Conservation (phyloP, 1,139 yeast species). For the Candida buenavistaensis region DNA sequence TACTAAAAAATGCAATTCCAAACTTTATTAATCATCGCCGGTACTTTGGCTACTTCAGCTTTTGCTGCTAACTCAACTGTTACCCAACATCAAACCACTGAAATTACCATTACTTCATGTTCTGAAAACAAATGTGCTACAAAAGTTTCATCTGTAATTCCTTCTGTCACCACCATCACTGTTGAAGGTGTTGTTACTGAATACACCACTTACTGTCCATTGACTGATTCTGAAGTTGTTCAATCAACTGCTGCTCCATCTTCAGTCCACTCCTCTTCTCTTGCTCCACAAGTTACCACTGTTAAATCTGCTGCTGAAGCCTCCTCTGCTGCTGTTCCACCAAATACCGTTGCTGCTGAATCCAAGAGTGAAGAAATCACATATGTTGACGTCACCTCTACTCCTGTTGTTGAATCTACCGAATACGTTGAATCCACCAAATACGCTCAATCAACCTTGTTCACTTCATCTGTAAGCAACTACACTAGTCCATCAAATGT, state of each 20-base stretch:
- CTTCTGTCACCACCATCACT: conserved; percentile 41
- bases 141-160: conserved; percentile 22
- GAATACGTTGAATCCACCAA: conserved; percentile 17
- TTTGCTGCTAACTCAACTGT: conserved; percentile 24
- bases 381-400: conserved; percentile 21
- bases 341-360: conserved; percentile 13
- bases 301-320: conserved; percentile 17
- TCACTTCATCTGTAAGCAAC: conserved; percentile 30
- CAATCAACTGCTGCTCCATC: conserved; percentile 33
- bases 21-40: conserved; percentile 28
- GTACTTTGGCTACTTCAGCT: conserved; percentile 26
- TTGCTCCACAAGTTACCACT: conserved; percentile 7
- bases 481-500: conserved; percentile 18
- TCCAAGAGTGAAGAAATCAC: conserved; percentile 20
- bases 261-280: conserved; percentile 31
- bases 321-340: conserved; percentile 6
- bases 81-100: conserved; percentile 34
- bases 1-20: conserved; percentile 30
- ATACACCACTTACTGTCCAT: conserved; percentile 53
- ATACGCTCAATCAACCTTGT: conserved; percentile 30
- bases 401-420: conserved; percentile 20
- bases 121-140: conserved; percentile 35
- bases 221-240: conserved; percentile 19
- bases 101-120: conserved; percentile 46
- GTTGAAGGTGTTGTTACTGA: conserved; percentile 41